Evolutionary conservation across 1,284 basidiomycete species (phyloP), one percentile per base, ranked within the genome.

Genomic region (Termitomyces sp.): DNA sequence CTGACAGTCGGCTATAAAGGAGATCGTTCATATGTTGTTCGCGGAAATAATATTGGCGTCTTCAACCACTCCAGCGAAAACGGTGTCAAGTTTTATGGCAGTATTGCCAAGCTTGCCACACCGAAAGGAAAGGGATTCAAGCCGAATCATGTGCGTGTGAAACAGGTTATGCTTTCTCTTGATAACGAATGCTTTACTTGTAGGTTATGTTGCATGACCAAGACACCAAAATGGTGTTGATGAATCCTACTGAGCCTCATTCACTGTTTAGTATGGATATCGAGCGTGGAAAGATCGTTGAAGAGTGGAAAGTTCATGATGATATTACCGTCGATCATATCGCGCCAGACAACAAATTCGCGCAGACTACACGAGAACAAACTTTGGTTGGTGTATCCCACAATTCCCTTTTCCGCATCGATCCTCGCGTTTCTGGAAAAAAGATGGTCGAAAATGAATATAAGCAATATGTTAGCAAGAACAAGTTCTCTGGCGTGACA

Each of bases 201-300:
- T 61, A 94, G 92, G 84, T 96, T 67, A 98, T 99, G 96, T 76
- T 98, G 34, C 96, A 99, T 70, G 91, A 98, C 65, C 94, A 97
- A 82, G 97, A 99, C 70, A 82, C 86, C 36, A 92, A 94, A 73
- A 95, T 99, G 94, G 78, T 99, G 52, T 69, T 99, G 56, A 92
- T 94, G 82, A 92, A 98, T 67, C 88, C 92, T 1, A 68, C 72
- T 36, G 86, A 94, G 52, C 83, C 86, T n/a, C 85, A 94, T 64
- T 88, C 94, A 0, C 74, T 99, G 36, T 98, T 87, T 75, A 87
- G 81, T 62, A 87, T 99, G 82, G 97, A 99, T 70, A 83, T 99
- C 59, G 93, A 96, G 70, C 88, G 88, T 43, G 97, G 94, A 48
- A 97, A 98, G 74, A 88, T 99, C 40, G 94, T 99, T 7, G 97